Evolutionary conservation across 371 early-diverging fungal genomes (phyloP), one percentile per base, ranked within the genome.

Genomic region (Mucor saturninus): DNA sequence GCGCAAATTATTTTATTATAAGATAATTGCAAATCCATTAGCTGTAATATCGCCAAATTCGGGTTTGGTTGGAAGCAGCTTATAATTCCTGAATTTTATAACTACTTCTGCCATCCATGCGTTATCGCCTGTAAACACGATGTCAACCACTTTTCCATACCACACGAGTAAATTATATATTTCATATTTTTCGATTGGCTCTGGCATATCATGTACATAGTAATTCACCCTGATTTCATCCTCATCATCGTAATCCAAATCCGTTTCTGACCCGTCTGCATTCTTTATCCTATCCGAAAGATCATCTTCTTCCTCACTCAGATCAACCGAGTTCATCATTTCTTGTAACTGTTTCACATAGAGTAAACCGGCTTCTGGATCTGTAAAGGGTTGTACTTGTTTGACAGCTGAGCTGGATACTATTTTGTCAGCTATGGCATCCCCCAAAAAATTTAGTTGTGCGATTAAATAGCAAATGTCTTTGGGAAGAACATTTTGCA

Each of bases 401-500:
- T 39, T 5, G 26, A 54, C 1, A 0, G 13, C 28, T 5, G 40
- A 9, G 21, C 39, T 51, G 9, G 31, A 21, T 46, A 46, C 7
- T 4, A 46, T 46, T 37, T 53, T 53, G 7, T 37, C 61, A 8
- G 54, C 49, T 14, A 54, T 5, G 6, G 54, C 45, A 46, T 54
- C 46, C 1, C 55, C 50, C 8, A 62, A 8, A 10, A 38, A 55
- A 15, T 62, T 62, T 15, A 62, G 9, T 39, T 62, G 62, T 5
- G 56, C 54, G 11, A 55, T 53, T 9, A 62, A 55, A 49, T 62
- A 62, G 11, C 46, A 54, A 8, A 62, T 14, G 14, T 62, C 62
- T 14, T 55, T 26, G 4, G 54, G 29, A 38, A 37, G 40, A 4
- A 62, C n/a, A 15, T 35, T 30, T 1, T 10, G 14, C 40, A 55